Evolutionary conservation across 2,329 filamentous ascomycete species (phyloP), one percentile per base, ranked within the genome.

Genomic region (Claviceps spartinae): DNA sequence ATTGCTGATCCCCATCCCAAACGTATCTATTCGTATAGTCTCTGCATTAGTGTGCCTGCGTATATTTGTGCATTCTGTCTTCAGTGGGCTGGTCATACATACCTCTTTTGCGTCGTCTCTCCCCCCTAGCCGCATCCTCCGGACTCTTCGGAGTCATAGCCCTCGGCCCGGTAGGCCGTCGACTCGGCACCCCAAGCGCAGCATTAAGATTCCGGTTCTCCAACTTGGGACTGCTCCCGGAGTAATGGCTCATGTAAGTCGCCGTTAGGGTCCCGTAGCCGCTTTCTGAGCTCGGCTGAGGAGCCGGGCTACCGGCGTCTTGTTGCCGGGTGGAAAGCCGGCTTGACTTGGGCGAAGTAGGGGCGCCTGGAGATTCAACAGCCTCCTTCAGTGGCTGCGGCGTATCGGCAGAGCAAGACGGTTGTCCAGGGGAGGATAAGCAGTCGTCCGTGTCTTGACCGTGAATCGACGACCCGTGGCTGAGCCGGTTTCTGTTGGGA

Each of bases 341-440:
- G 51, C 65, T 68, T 40, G 70, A 66, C 55, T 72, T 72, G 7
- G 72, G 69, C 9, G 77, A 73, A 2, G 73, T 73, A 30, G 71
- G 65, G 4, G 62, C 58, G 13, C 64, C 66, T 5, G 63, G 60
- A 40, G 61, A 63, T 5, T 75, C 76, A 0, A 83, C 63, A 0
- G 78, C 76, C 65, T 83, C 80, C 67, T 84, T 84, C 5, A 80
- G 80, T 38, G 81, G 81, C 3, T 78, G 73, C 1, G 78, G 76
- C 1, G 79, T 34, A 34, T 34, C 3, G 30, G 30, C 30, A 34
- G 80, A 2, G 67, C 73, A 34, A 6, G 65, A 59, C 6, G 64
- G 62, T n/a, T 64, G 62, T 2, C 63, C 63, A 2, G 74, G 69
- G 1, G 76, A 76, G 0, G 71, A 64, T 34, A 34, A 34, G 11